Evolutionary conservation across 805 yeast genomes (phyloP).

Genomic region (Yarrowia keelungensis): DNA sequence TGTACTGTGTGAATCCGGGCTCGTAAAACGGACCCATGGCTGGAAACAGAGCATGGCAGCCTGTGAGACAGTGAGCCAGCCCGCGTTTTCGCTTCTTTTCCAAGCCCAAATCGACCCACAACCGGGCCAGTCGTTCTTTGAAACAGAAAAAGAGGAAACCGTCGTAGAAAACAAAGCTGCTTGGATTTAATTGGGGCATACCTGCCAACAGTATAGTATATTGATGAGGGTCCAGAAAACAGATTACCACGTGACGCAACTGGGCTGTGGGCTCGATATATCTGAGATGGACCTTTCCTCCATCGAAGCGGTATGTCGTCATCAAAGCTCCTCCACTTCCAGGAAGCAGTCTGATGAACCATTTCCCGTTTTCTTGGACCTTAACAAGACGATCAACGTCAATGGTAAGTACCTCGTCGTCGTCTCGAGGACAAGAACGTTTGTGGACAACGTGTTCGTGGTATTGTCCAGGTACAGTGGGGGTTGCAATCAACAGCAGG

Average conservation of each 20-base stretch:
- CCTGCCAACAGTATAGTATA: no score
- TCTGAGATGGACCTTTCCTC: not conserved
- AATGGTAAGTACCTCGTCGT: not conserved
- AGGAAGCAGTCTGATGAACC: not conserved
- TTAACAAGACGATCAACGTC: not conserved
- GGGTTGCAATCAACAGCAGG: not conserved
- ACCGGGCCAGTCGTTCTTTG: not conserved
- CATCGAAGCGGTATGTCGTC: not conserved
- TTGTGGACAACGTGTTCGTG: not conserved
- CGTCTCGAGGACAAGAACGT: not conserved
- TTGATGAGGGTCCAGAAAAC: not conserved
- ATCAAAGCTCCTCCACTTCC: not conserved
- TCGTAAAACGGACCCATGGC: not conserved
- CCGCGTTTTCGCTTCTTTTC: not conserved
- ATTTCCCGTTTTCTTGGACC: not conserved
- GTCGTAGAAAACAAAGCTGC: not conserved
- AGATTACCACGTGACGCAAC: not conserved
- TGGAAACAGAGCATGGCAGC: not conserved
- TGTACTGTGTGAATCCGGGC: not conserved
- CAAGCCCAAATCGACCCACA: not conserved
- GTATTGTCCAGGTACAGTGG: not conserved
- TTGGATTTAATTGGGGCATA: no score
- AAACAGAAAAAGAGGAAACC: not conserved
- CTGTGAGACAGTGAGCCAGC: not conserved
- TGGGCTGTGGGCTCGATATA: not conserved